Conservation (phyloP, 2,329 filamentous ascomycete species). For the Drechmeria coniospora region DNA sequence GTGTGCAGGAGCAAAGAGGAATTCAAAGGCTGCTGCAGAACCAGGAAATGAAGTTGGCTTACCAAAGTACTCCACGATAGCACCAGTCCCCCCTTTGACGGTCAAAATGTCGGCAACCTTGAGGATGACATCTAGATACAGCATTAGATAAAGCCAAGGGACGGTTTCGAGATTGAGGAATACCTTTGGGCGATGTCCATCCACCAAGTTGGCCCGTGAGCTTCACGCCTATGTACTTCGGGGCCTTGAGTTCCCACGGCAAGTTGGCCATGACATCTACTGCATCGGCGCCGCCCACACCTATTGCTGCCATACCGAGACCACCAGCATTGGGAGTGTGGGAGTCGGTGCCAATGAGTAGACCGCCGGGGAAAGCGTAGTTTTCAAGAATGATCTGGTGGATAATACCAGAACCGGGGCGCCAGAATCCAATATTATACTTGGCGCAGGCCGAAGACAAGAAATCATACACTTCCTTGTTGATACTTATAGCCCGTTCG, state of each 20-base stretch:
- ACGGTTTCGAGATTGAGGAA: conserved; percentile 13
- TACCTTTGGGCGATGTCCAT: conserved; percentile 89
- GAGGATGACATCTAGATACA: conserved; percentile 66
- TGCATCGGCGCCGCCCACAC: conserved; percentile 95
- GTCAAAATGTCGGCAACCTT: conserved; percentile 95
- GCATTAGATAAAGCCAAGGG: conserved; percentile 7
- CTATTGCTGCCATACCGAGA: conserved; percentile 87
- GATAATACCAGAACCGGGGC: conserved; percentile 95
- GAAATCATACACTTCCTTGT: conserved; percentile 99
- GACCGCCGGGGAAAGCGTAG: conserved; percentile 96
- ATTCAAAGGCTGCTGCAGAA: too few species aligned
- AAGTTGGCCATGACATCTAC: conserved; percentile 97
- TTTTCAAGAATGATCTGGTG: conserved; percentile 98
- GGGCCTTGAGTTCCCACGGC: conserved; percentile 96
- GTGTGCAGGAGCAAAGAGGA: too few species aligned
- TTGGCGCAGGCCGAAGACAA: conserved; percentile 85
- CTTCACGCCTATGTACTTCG: conserved; percentile 92
- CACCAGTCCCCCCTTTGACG: conserved; percentile 93
- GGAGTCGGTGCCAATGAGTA: conserved; percentile 94
- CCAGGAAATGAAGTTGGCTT: too few species aligned
- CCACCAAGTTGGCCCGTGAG: conserved; percentile 78
- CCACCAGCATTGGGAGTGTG: conserved; percentile 96
- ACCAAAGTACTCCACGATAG: conserved; percentile 64
- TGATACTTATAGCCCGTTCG: conserved; percentile 76
- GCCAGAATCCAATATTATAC: conserved; percentile 99